These are phyloP conservation scores for Lasiodiplodia citricola DNA, from an alignment of 2,329 filamentous ascomycete species.

Conservation along the genomic window DNA sequence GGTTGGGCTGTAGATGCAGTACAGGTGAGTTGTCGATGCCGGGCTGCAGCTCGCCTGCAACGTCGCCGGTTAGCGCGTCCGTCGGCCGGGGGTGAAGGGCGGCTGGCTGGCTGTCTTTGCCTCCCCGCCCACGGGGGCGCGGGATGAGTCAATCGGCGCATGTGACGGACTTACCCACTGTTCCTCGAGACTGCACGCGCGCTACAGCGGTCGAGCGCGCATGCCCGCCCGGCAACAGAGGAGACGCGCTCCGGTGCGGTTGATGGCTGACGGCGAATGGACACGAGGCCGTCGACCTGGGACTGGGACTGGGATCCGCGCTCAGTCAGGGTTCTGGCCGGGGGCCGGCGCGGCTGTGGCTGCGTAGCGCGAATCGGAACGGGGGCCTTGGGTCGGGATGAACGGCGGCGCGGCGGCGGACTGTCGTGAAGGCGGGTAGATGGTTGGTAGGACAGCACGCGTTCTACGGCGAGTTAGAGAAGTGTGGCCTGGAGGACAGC, in stretches of 20 bases:
- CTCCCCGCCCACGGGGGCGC: background rate
- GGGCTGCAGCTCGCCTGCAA: slow-evolving; percentile 22
- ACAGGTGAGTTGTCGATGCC: slow-evolving; percentile 20
- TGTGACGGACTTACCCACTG: slow-evolving; percentile 21
- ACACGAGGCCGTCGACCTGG: background rate
- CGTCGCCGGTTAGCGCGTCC: slow-evolving; percentile 18
- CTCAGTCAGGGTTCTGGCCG: slow-evolving; percentile 16
- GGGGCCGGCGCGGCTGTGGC: slow-evolving; percentile 17
- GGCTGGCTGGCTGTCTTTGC: slow-evolving; percentile 15
- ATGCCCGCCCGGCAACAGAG: slow-evolving; percentile 16
- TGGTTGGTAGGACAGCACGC: slow-evolving; percentile 1
- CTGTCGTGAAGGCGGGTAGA: background rate
- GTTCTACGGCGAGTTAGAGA: background rate
- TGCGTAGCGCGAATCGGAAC: slow-evolving; percentile 8
- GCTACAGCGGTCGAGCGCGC: slow-evolving; percentile 10
- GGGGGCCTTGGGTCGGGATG: slow-evolving; percentile 7
- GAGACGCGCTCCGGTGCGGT: background rate
- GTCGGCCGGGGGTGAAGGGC: slow-evolving; percentile 11
- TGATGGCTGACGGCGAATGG: background rate
- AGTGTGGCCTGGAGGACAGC: slow-evolving; percentile 14
- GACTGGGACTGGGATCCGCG: slow-evolving; percentile 15
- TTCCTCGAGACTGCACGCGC: slow-evolving; percentile 1
- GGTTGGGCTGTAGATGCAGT: slow-evolving; percentile 14
- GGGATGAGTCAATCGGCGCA: slow-evolving; percentile 7
- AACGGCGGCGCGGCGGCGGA: background rate